Evolutionary conservation across 2,329 filamentous ascomycete species (phyloP), one percentile per base, ranked within the genome.

Genomic region (Trichoderma sp.): DNA sequence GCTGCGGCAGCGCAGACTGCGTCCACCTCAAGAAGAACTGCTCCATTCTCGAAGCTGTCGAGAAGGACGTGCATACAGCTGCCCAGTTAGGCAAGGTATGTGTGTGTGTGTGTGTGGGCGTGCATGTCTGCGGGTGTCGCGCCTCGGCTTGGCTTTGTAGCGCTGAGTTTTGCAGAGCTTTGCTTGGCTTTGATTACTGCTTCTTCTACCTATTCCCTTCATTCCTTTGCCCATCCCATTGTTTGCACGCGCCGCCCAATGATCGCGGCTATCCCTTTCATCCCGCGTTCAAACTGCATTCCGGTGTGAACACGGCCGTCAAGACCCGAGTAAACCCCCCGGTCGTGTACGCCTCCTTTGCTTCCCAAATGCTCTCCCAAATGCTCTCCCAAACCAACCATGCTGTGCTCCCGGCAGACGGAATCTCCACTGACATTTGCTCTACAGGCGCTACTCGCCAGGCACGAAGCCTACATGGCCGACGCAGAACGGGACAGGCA

Each of bases 391-490:
- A 39, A 32, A n/a, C n/a, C 37, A 6, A 35, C 6, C 37, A 65
- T 65, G 63, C 50, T 48, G 22, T 65, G 27, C 65, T 53, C 10
- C 19, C 35, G 37, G 50, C 64, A 68, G 52, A 72, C 73, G 69
- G 70, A 76, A 69, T 82, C 84, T 72, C 85, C 85, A 81, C 91
- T 96, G 80, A 96, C 89, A 64, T 91, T 88, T 80, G 82, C 86
- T 64, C 80, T 90, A 68, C 89, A 98, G 95, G 93, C 93, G 69
- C 85, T 99, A 67, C 88, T 99, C 50, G 89, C 91, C 71, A 91
- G 94, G 74, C 94, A 99, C 86, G 94, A 98, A 83, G 89, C 92
- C 69, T 97, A 97, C 80, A 94, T 97, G 85, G 90, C 90, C 73
- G 93, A 97, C 78, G 93, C 94, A 69, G 93, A 97, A 82, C 88